A percentile compares a stretch with the other conserved stretches of the same genome.
Evolutionary conservation across 73 alveolate species (phyloP).

Genomic region (Tetrahymena elliotti): DNA sequence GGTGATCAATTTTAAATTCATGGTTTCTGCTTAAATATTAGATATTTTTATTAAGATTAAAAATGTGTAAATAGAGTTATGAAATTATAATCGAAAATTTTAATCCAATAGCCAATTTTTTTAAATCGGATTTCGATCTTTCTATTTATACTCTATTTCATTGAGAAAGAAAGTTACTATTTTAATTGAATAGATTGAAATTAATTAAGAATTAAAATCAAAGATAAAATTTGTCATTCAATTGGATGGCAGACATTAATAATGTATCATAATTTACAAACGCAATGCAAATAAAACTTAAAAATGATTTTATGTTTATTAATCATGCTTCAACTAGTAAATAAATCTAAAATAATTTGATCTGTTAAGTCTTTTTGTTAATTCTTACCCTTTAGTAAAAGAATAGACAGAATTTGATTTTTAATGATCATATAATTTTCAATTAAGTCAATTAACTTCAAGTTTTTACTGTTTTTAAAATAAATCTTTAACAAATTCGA

Average conservation of each 20-base stretch:
- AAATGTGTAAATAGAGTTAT: not conserved
- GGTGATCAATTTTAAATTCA: no score
- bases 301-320: no score
- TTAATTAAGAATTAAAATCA: no score
- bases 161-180: not conserved
- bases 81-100: not conserved
- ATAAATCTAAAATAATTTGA: not conserved
- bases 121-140: not conserved
- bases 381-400: not conserved
- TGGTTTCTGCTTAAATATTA: no score
- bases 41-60: not conserved
- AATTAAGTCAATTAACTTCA: not conserved
- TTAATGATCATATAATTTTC: not conserved
- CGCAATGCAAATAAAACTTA: not conserved
- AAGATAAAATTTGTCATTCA: no score
- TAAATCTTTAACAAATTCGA: not conserved
- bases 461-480: not conserved
- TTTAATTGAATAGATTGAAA: not conserved
- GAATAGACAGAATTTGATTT: not conserved
- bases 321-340: not conserved
- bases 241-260: not conserved
- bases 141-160: not conserved
- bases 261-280: not conserved
- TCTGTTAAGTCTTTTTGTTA: not conserved
- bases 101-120: not conserved